phyloP scores from a whole-genome alignment of 768 basidiomycete genomes.

The Dacryopinax spathularia region DNA sequence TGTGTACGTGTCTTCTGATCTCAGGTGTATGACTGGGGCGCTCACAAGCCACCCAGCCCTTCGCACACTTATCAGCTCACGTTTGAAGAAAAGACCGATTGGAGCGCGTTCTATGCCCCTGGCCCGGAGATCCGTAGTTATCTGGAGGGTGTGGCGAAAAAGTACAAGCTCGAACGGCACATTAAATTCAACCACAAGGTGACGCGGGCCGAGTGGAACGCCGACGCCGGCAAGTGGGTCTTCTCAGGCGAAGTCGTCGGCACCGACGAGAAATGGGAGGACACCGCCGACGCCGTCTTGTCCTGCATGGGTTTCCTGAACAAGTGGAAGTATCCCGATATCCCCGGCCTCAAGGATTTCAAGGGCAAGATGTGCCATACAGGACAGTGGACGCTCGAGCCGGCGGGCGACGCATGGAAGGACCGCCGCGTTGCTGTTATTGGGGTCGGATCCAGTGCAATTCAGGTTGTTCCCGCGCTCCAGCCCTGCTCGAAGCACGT shows the following conservation, averaged over 20 bases:
- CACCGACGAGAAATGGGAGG: conserved; percentile 34
- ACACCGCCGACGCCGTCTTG: conserved; percentile 43
- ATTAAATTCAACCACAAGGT: conserved; percentile 46
- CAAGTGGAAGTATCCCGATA: conserved; percentile 55
- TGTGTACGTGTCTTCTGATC: background rate
- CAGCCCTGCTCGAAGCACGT: conserved; percentile 39
- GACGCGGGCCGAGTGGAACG: conserved; percentile 37
- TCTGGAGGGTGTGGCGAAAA: conserved; percentile 39
- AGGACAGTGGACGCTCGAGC: conserved; percentile 43
- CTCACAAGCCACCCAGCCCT: conserved; percentile 41
- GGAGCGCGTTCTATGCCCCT: conserved; percentile 47
- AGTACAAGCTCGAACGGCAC: conserved; percentile 39
- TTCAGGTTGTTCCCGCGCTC: conserved; percentile 45
- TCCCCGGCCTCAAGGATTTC: conserved; percentile 42
- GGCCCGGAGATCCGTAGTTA: conserved; percentile 46
- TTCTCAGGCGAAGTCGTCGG: conserved; percentile 23
- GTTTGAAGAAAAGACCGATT: conserved; percentile 44
- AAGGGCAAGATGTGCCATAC: conserved; percentile 47
- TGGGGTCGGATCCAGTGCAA: conserved; percentile 50
- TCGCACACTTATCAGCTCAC: conserved; percentile 37
- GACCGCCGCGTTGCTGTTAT: conserved; percentile 44
- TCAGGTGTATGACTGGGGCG: conserved; percentile 13
- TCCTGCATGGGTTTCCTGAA: conserved; percentile 40
- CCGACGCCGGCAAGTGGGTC: conserved; percentile 41
- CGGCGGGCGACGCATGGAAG: conserved; percentile 35